phyloP scores from a whole-genome alignment of 176 grass and related monocot species.

The Tuctoria greenei region DNA sequence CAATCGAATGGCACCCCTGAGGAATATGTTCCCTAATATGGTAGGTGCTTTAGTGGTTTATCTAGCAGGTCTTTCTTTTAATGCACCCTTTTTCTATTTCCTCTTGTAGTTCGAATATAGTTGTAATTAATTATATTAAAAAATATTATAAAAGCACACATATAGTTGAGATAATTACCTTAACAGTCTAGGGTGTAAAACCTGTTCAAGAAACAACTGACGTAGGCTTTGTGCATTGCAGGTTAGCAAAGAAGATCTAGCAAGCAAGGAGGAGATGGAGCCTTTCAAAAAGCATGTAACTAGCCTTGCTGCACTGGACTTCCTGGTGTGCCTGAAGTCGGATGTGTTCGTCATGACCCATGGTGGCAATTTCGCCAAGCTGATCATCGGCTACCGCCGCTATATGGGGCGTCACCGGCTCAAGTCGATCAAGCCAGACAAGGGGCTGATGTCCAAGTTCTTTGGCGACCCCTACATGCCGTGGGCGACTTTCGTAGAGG shows the following conservation, averaged over 20 bases:
- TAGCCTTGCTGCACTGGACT: constrained; percentile 87
- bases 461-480: constrained; percentile 90
- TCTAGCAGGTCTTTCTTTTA: not conserved
- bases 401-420: constrained; percentile 83
- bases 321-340: constrained; percentile 88
- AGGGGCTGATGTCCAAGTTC: constrained; percentile 87
- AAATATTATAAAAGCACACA: not conserved
- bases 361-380: constrained; percentile 87
- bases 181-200: not conserved
- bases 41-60: constrained; percentile 39
- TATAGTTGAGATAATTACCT: not conserved
- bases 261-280: constrained; percentile 80
- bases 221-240: constrained; percentile 18
- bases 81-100: not conserved
- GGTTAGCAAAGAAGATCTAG: constrained; percentile 91
- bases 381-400: constrained; percentile 83
- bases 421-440: constrained; percentile 97
- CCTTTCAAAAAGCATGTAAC: constrained; percentile 99
- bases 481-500: constrained; percentile 84
- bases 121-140: too few species aligned
- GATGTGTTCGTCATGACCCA: constrained; percentile 98
- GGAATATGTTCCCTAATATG: constrained; percentile 97
- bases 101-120: not conserved
- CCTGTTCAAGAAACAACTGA: not conserved
- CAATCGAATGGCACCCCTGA: constrained; percentile 81